A percentile compares a stretch with the other conserved stretches of the same genome.
phyloP scores from a whole-genome alignment of 768 basidiomycete genomes.

The Podaxis rugospora region DNA sequence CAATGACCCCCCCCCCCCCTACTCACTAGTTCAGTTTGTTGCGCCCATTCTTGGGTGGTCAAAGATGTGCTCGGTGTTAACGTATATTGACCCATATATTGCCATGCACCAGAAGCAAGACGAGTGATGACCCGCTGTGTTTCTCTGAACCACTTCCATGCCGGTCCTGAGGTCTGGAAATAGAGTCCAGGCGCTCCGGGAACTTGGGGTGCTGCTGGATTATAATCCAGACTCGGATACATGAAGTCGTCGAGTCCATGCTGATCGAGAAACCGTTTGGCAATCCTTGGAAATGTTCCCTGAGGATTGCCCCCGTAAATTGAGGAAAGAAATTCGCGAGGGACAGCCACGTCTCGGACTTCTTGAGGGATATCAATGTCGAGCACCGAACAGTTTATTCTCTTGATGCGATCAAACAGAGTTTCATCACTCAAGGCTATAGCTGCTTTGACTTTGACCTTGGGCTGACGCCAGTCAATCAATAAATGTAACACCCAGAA shows the following conservation, averaged over 20 bases:
- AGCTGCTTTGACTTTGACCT: not conserved
- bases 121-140: slow-evolving; percentile 26
- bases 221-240: slow-evolving; percentile 20
- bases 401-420: not conserved
- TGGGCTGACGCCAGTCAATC: not conserved
- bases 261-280: slow-evolving; percentile 12
- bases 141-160: not conserved
- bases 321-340: slow-evolving; percentile 17
- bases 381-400: not conserved
- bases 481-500: not conserved
- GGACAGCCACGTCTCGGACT: slow-evolving; percentile 4
- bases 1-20: too few relatives aligned
- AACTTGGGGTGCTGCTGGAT: slow-evolving; percentile 20
- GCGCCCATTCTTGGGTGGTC: slow-evolving; percentile 22
- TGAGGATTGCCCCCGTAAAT: slow-evolving; percentile 22
- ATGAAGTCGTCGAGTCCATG: slow-evolving; percentile 26
- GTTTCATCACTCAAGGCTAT: not conserved
- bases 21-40: slow-evolving; percentile 17
- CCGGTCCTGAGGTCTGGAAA: slow-evolving; percentile 5
- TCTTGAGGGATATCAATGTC: not conserved
- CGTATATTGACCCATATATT: slow-evolving; percentile 30
- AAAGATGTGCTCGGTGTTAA: slow-evolving; percentile 32
- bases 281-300: slow-evolving; percentile 15
- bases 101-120: slow-evolving; percentile 25
- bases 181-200: slow-evolving; percentile 27